Evolutionary conservation across 1,284 basidiomycete genomes (phyloP).

Genomic region (Melampsora americana): DNA sequence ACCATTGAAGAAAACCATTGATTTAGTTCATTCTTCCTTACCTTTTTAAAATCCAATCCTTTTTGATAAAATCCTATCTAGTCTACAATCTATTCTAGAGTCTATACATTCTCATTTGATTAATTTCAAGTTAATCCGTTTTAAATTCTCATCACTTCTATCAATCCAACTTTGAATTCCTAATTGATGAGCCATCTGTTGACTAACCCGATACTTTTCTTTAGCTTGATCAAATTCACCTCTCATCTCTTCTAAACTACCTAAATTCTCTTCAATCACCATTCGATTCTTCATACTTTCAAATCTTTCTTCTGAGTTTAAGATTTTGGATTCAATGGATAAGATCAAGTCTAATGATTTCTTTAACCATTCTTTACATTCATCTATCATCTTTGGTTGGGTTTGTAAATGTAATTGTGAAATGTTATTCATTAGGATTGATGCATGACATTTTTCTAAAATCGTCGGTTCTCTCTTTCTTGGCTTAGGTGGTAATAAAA

Average conservation of each 20-base stretch:
- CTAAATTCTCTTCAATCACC: neutral
- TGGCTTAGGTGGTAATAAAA: neutral
- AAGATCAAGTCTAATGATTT: neutral
- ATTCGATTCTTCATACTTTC: neutral
- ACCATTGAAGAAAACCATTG: too few species aligned
- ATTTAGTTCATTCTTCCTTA: too few species aligned
- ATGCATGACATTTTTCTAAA: conserved; percentile 1
- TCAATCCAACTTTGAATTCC: too few species aligned
- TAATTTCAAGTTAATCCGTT: too few species aligned
- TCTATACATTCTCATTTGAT: too few species aligned
- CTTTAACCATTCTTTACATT: neutral
- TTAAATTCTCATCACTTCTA: too few species aligned
- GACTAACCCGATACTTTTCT: neutral
- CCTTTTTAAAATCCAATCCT: too few species aligned
- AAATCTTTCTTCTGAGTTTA: neutral
- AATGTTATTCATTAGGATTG: conserved; percentile 2
- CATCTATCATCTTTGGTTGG: neutral
- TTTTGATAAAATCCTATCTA: too few species aligned
- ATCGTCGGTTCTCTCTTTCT: neutral
- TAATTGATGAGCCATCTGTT: neutral
- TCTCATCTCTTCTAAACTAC: neutral
- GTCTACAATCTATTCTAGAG: too few species aligned
- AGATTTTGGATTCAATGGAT: too few species aligned
- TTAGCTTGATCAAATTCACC: neutral
- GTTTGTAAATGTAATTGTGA: neutral